These are phyloP conservation scores for Fusarium sp. DNA, from an alignment of 2,329 filamentous ascomycete species.

Conservation along the genomic window DNA sequence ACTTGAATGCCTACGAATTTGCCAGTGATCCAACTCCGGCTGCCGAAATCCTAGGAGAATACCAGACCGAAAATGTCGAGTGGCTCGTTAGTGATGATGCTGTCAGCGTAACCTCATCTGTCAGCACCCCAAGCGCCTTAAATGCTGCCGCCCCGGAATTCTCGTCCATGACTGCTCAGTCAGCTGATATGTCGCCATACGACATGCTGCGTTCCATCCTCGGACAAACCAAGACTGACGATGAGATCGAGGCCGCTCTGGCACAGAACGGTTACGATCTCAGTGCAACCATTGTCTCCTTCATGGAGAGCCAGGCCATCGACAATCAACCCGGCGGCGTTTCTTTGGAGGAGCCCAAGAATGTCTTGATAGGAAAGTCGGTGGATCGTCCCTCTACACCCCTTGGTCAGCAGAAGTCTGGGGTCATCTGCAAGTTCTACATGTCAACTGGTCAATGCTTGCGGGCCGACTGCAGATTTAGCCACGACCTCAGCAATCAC, in stretches of 20 bases:
- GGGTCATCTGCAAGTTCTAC: slow-evolving; percentile 97
- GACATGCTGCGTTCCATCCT: slow-evolving; percentile 97
- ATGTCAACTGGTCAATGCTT: slow-evolving; percentile 95
- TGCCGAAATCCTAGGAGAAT: slow-evolving; percentile 89
- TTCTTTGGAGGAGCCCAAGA: slow-evolving; percentile 67
- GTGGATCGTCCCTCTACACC: slow-evolving; percentile 86
- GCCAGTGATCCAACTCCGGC: slow-evolving; percentile 82
- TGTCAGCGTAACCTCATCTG: slow-evolving; percentile 81
- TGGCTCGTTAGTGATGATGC: slow-evolving; percentile 94
- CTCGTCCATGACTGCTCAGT: slow-evolving; percentile 68
- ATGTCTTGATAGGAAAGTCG: slow-evolving; percentile 88
- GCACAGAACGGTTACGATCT: slow-evolving; percentile 92
- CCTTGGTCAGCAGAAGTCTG: slow-evolving; percentile 79
- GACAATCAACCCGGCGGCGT: slow-evolving; percentile 47
- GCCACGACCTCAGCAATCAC: slow-evolving; percentile 94
- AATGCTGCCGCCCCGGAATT: slow-evolving; percentile 87
- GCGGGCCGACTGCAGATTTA: slow-evolving; percentile 95
- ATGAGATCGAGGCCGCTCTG: slow-evolving; percentile 93
- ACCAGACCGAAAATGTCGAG: slow-evolving; percentile 93
- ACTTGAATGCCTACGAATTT: slow-evolving; percentile 94
- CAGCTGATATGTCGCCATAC: slow-evolving; percentile 95
- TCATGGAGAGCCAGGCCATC: slow-evolving; percentile 78
- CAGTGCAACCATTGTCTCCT: slow-evolving; percentile 87
- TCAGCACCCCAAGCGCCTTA: slow-evolving; percentile 75
- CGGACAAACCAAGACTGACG: slow-evolving; percentile 87